Conservation (phyloP, 768 basidiomycete species). For the Lentinula aciculospora region DNA sequence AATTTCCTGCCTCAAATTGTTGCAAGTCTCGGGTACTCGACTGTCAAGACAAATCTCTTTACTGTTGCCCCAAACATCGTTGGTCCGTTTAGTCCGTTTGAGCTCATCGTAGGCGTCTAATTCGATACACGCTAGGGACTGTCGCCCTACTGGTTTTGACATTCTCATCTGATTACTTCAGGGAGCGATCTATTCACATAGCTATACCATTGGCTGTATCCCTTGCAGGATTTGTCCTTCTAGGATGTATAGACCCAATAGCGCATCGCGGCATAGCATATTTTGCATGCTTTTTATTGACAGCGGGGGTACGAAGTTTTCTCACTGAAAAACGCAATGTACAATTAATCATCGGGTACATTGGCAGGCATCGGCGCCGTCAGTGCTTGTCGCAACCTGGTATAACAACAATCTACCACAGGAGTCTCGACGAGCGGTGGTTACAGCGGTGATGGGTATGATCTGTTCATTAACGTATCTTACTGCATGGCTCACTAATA, state of each 20-base stretch:
- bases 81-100: constrained; percentile 14
- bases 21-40: constrained; percentile 37
- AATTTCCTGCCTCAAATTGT: constrained; percentile 46
- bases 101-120: background rate
- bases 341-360: background rate
- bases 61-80: constrained; percentile 50
- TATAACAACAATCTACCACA: constrained; percentile 45
- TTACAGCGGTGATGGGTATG: constrained; percentile 47
- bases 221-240: constrained; percentile 35
- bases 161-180: constrained; percentile 46
- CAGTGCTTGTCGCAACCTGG: constrained; percentile 39
- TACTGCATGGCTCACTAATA: background rate
- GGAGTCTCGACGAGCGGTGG: constrained; percentile 42
- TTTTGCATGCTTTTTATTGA: constrained; percentile 51
- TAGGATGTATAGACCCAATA: constrained; percentile 39
- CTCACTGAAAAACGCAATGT: background rate
- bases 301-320: constrained; percentile 33
- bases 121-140: constrained; percentile 19
- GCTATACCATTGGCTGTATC: constrained; percentile 34
- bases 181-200: constrained; percentile 46
- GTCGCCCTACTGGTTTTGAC: constrained; percentile 39
- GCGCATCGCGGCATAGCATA: constrained; percentile 38
- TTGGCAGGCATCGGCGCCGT: constrained; percentile 39
- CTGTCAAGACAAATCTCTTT: constrained; percentile 45
- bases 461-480: background rate